Evolutionary conservation across 495 filamentous ascomycete species (phyloP), one percentile per base, ranked within the genome.

Genomic region (Aspergillus mulundensis): DNA sequence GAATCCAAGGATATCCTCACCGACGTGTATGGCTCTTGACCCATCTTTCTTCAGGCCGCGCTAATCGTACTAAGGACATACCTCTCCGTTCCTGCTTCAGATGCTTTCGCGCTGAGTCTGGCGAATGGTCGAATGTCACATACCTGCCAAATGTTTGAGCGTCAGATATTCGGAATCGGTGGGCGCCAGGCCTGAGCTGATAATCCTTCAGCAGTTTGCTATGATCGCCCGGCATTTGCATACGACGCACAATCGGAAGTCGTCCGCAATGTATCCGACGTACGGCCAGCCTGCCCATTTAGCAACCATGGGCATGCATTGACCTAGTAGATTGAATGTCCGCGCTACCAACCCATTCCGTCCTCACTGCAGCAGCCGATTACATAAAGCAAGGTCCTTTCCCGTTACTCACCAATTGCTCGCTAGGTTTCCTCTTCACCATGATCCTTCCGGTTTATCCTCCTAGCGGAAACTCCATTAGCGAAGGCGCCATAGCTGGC

Each of bases 161-260:
- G 49, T 18, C 61, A 63, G 36, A 63, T 63, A 1, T 60, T 63
- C 23, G 61, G 54, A 21, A 52, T 63, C 20, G 61, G 54, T n/a
- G 61, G 57, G n/a, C 20, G 61, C 12, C 20, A 52, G 5, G 61
- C 61, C 1, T 60, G 54, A 57, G 43, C 50, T 1, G 40, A 58
- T 20, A 50, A 48, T 25, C 7, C 20, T 11, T 7, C 5, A 0
- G 61, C 57, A 5, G 61, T 57, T 12, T 60, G 57, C 23, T 63
- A 63, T 24, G 39, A 36, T 7, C 50, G 50, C 32, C 61, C 61
- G 0, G 61, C 54, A 5, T 63, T 60, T 30, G 44, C 60, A 1
- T 63, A 63, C 25, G 61, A 63, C 20, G 57, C 61, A 0, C 49
- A 60, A 18, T 60, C 61, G 0, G 50, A 63, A 42, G 40, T 38